Conservation (phyloP, 2,329 filamentous ascomycete species). For the Fusarium sp. region DNA sequence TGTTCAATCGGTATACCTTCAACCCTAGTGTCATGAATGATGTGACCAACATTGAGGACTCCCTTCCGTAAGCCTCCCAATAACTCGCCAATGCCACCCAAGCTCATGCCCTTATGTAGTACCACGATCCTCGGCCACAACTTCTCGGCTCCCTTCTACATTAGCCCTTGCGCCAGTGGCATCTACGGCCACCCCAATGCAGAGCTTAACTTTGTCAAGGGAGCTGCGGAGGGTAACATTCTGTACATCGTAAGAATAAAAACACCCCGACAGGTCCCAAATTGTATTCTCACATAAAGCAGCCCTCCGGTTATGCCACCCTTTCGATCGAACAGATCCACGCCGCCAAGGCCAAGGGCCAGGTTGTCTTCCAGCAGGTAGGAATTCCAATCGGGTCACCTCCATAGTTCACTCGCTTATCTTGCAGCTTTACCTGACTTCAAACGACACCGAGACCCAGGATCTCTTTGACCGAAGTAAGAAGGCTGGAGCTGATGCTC, state of each 20-base stretch:
- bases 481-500: conserved; percentile 47
- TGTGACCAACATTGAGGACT: conserved; percentile 53
- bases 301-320: conserved; percentile 40
- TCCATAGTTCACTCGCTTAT: background rate
- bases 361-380: conserved; percentile 52
- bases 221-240: conserved; percentile 58
- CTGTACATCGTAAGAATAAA: conserved; percentile 56
- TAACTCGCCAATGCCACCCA: background rate
- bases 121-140: conserved; percentile 63
- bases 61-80: conserved; percentile 35
- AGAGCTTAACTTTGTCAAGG: conserved; percentile 61
- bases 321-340: conserved; percentile 51
- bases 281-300: background rate
- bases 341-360: conserved; percentile 47
- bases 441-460: conserved; percentile 47
- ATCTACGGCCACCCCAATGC: conserved; percentile 57
- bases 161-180: conserved; percentile 59
- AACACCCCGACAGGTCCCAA: background rate
- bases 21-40: conserved; percentile 61
- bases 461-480: conserved; percentile 45
- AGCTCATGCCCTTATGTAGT: background rate
- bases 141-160: conserved; percentile 64
- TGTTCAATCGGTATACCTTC: conserved; percentile 60
- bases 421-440: conserved; percentile 23
- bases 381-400: background rate